phyloP scores from a whole-genome alignment of 177 flowering plant genomes.

The Vitis hybrid region DNA sequence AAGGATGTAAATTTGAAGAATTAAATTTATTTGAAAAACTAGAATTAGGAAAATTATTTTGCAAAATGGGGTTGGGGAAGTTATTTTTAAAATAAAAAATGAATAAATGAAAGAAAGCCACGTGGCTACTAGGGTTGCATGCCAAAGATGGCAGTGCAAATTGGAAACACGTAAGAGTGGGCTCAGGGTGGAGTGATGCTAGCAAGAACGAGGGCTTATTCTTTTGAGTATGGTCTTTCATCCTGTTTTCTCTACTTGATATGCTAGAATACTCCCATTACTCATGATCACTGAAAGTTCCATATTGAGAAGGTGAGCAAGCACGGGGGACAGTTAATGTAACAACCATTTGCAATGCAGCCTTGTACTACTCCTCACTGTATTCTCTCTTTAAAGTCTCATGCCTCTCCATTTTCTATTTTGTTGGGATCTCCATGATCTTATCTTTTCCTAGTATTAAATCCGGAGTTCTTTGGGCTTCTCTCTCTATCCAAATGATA shows the following conservation, averaged over 20 bases:
- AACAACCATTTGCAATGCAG: constrained; percentile 65
- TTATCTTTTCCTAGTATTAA: constrained; percentile 49
- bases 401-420: constrained; percentile 63
- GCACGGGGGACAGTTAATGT: constrained; percentile 62
- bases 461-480: constrained; percentile 58
- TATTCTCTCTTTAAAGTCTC: constrained; percentile 55
- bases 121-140: too few species aligned
- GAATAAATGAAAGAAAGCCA: too few species aligned
- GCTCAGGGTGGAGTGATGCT: too few species aligned
- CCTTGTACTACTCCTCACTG: constrained; percentile 51
- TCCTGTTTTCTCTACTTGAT: not conserved
- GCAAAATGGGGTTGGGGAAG: too few species aligned
- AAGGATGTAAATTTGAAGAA: not conserved
- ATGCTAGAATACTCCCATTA: constrained; percentile 32
- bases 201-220: too few species aligned
- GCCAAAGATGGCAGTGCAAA: too few species aligned
- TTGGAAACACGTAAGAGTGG: too few species aligned
- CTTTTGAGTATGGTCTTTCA: too few species aligned
- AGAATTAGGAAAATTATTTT: too few species aligned
- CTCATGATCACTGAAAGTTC: constrained; percentile 45
- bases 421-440: constrained; percentile 45
- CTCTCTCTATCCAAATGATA: constrained; percentile 71
- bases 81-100: too few species aligned
- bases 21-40: too few species aligned
- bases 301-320: constrained; percentile 49